Evolutionary conservation across 1,139 yeast species (phyloP).

Genomic region (Tardiomyces digboiensis): DNA sequence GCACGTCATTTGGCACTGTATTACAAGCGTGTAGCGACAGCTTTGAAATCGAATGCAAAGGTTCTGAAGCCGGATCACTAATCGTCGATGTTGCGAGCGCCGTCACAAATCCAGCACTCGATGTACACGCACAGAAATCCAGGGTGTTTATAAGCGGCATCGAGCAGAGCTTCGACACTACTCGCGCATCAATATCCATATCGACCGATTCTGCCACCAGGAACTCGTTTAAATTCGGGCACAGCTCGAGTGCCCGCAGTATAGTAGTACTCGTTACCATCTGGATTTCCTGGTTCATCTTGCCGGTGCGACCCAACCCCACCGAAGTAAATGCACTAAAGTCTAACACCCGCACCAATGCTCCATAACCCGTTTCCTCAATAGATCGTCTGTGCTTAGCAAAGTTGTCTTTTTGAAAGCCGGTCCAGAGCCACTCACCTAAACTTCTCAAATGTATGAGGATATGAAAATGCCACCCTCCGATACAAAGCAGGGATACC

Average conservation of each 20-base stretch:
- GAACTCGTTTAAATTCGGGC: constrained; percentile 67
- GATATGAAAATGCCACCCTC: constrained; percentile 68
- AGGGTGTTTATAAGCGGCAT: constrained; percentile 55
- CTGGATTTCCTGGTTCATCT: constrained; percentile 86
- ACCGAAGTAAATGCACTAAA: constrained; percentile 85
- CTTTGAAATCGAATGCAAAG: constrained; percentile 34
- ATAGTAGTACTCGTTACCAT: constrained; percentile 78
- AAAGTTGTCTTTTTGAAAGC: no score
- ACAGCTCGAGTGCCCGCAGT: constrained; percentile 43
- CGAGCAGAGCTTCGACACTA: constrained; percentile 50
- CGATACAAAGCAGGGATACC: constrained; percentile 42
- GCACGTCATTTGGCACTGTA: constrained; percentile 50
- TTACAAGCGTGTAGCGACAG: constrained; percentile 87
- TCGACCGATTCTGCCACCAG: constrained; percentile 81
- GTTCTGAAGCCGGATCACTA: constrained; percentile 6
- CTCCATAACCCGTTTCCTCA: constrained; percentile 44
- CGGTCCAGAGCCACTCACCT: no score
- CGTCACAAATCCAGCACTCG: neutral
- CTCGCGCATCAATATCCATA: constrained; percentile 63
- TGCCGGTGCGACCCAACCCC: constrained; percentile 81
- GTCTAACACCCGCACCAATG: constrained; percentile 67
- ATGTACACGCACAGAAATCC: constrained; percentile 57
- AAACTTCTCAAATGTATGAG: constrained; percentile 71
- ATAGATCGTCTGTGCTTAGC: constrained; percentile 54
- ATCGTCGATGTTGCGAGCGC: neutral